Evolutionary conservation across 176 grass and related monocot species (phyloP), one percentile per base, ranked within the genome.

Genomic region (Triticum timopheevii): DNA sequence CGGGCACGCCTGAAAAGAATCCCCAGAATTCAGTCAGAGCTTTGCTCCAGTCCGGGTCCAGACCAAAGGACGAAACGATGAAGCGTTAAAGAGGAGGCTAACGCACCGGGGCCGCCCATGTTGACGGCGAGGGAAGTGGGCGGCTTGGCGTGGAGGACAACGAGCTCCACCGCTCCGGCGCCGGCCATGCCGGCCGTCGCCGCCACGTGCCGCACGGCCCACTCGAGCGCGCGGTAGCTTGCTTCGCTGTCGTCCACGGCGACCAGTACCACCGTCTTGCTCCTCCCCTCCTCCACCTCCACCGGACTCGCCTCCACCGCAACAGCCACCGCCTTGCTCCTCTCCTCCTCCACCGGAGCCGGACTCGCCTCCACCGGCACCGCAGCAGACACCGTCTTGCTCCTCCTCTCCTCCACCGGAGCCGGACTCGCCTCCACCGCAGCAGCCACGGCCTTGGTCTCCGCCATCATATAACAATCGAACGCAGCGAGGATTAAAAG

Each of bases 111-210:
- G 2, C 85, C 93, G 73, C 88, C 65, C 50, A 86, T 45, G 80
- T 24, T 73, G 54, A 86, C 83, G 40, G 92, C 83, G 45, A 88
- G 80, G 69, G 90, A 82, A 24, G 90, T 52, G 20, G 76, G 59
- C 13, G 88, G 88, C 90, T 95, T 95, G 82, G 90, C 93, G 83
- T 95, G 85, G 50, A 95, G 62, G 86, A 95, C 30, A 69, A 95
- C 88, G 31, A 95, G 93, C 24, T 90, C 88, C 39, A 73, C 80
- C 5, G 12, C 67, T 22, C 77, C 82, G 4, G n/a, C 75, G 45
- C 56, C 56, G 19, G 56, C 56, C 62, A n/a, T 50, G 50, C 50
- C 50, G 50, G 16, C 50, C 50, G 50, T 22, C 56, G 40, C 12
- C 80, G 75, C 81, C 62, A 92, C 70, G 71, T 86, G 76, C 10